Evolutionary conservation across 371 early-diverging fungal species (phyloP).

Genomic region (Apophysomyces elegans): DNA sequence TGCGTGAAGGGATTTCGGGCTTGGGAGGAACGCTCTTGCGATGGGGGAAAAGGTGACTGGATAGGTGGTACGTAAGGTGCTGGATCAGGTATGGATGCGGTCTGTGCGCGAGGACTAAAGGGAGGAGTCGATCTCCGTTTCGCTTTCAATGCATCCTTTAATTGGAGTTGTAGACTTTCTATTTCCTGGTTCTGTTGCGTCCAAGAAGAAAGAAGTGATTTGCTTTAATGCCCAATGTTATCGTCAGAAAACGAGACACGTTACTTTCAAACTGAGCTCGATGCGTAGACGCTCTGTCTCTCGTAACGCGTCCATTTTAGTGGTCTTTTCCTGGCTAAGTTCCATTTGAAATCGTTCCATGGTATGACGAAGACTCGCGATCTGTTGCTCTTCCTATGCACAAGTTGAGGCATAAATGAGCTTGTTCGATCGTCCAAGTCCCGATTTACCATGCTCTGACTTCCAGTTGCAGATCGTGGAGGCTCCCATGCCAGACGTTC

Average conservation of each 20-base stretch:
- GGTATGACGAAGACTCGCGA: neutral
- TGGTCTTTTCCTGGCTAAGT: neutral
- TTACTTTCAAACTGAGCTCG: neutral
- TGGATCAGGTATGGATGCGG: neutral
- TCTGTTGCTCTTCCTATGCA: neutral
- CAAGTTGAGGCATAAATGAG: neutral
- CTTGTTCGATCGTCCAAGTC: neutral
- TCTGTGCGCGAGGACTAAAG: neutral
- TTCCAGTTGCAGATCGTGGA: too few species aligned
- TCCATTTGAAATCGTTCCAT: neutral
- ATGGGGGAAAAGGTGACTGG: too few species aligned
- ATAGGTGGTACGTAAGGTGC: too few species aligned
- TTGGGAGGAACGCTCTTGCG: neutral
- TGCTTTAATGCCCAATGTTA: neutral
- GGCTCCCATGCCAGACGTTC: conserved; percentile 1
- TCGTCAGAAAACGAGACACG: neutral
- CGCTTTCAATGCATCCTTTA: neutral
- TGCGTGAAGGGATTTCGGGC: neutral
- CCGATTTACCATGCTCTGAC: neutral
- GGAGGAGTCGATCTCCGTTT: neutral
- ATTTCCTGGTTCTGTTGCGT: conserved; percentile 2
- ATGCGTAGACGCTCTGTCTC: neutral
- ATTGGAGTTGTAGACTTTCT: neutral
- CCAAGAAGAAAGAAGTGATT: neutral
- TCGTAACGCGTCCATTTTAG: neutral